phyloP scores from a whole-genome alignment of 164 flowering plant species.

The Paratinospora sagittata region DNA sequence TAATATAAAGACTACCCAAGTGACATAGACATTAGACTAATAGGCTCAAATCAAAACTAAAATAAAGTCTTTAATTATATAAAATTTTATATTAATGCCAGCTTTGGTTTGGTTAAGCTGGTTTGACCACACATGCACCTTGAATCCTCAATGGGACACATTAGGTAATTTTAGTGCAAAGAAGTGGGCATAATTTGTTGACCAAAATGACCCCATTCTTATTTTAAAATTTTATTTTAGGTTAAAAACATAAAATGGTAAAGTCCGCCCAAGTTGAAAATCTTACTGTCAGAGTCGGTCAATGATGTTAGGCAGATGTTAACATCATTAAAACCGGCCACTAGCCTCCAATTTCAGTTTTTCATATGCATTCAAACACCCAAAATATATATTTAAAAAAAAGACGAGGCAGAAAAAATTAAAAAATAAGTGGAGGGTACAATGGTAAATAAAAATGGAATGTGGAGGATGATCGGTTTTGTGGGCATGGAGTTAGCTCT shows the following conservation, averaged over 20 bases:
- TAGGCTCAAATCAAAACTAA: not conserved
- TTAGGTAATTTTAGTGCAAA: slow-evolving; percentile 6
- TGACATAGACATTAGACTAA: not conserved
- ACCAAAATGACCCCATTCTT: not conserved
- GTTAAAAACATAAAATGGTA: too few species aligned
- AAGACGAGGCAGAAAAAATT: not conserved
- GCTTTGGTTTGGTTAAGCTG: not conserved
- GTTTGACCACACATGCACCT: not conserved
- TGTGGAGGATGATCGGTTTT: too few species aligned
- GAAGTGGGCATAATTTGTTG: not conserved
- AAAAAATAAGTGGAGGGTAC: not conserved
- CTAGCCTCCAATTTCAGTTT: slow-evolving; percentile 2
- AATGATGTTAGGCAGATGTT: slow-evolving; percentile 10
- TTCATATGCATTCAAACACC: not conserved
- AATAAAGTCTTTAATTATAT: not conserved
- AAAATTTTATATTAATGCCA: not conserved
- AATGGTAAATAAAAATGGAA: not conserved
- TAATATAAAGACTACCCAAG: not conserved
- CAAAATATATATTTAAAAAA: too few species aligned
- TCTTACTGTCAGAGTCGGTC: not conserved
- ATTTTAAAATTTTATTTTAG: not conserved
- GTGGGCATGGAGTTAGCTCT: not conserved
- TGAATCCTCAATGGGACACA: not conserved
- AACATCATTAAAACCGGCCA: slow-evolving; percentile 12
- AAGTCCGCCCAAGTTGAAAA: not conserved